Base-by-base conservation (phyloP, 768 basidiomycete species). In the Dendrothele bispora region DNA sequence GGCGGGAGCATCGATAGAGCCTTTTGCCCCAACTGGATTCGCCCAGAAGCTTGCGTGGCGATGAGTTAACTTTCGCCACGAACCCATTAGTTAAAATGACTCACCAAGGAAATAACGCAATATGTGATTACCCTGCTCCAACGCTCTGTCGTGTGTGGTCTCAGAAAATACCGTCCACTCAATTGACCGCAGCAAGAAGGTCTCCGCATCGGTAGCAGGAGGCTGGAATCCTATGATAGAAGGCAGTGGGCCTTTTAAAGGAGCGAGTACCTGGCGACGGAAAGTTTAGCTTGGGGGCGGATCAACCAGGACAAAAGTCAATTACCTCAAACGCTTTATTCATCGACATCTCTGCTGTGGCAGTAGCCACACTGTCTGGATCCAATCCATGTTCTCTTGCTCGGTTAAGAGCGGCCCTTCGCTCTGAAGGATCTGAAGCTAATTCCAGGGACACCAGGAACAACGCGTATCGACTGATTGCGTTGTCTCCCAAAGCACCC, bases 111-210 rank as follows among this genome's bases (percentile, higher is more conserved):
- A 91, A 61, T 92, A 93, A 14, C 95, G 83, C 48, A 93, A 61
- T 49, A 97, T 88, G 32, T 88, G 85, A 49, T 95, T 95, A 1
- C 91, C 84, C 58, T 94, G 91, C 58, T 88, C 82, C 7, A 98
- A 69, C 0, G 94, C 95, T 5, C 84, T 84, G 10, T 74, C 69
- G 52, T 86, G 83, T 1, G 95, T 98, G 5, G 76, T 68, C 26
- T 82, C 79, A 55, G 77, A 72, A 61, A 89, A 88, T 0, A 82
- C 87, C 43, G 95, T 88, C 95, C 95, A 99, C 59, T 98, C 95
- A 40, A 98, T 85, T 0, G 91, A 89, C 17, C 94, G 82, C 25
- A 95, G 74, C 7, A 98, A 72, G 39, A 88, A 62, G 51, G 68
- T 59, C 59, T 92, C 88, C 0, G 67, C 64, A 14, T 83, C 80